Evolutionary conservation across 768 basidiomycete species (phyloP).

Genomic region (Butyriboletus loyo): DNA sequence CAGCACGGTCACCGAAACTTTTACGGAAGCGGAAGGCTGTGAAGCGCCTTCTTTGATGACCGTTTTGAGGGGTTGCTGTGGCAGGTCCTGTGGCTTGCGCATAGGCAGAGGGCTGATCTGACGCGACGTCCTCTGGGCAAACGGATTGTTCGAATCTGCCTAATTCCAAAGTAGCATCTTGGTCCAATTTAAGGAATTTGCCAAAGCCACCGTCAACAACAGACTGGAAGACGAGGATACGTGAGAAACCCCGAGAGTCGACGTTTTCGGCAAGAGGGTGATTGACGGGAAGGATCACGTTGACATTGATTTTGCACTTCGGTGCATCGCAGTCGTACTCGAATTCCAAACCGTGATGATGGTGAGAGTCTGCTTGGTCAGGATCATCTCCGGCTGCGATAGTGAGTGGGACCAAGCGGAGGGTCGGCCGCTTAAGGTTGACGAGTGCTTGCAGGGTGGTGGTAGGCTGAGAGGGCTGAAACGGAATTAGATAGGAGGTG

Average conservation of each 20-base stretch:
- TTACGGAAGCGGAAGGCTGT: conserved; percentile 67
- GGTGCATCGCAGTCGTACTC: conserved; percentile 91
- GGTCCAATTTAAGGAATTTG: conserved; percentile 65
- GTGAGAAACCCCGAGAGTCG: conserved; percentile 28
- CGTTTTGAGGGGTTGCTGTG: conserved; percentile 13
- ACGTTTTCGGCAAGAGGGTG: conserved; percentile 53
- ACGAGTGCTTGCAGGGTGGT: conserved; percentile 93
- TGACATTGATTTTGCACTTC: conserved; percentile 75
- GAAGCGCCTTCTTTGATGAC: conserved; percentile 52
- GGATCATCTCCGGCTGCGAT: conserved; percentile 44
- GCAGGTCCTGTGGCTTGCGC: conserved; percentile 11
- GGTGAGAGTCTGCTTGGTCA: conserved; percentile 45
- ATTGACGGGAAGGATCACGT: conserved; percentile 66
- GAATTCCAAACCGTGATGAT: conserved; percentile 82
- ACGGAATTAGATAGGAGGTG: conserved; percentile 1
- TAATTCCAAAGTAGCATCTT: conserved; percentile 78
- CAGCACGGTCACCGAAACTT: conserved; percentile 45
- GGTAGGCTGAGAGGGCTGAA: conserved; percentile 74
- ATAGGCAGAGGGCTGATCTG: conserved; percentile 13
- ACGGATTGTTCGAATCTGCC: conserved; percentile 58
- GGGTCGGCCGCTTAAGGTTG: conserved; percentile 87
- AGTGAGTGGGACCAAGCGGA: conserved; percentile 68
- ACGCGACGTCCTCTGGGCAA: background rate
- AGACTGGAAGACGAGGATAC: conserved; percentile 38
- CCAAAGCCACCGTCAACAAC: conserved; percentile 84